Conservation (phyloP, 176 grass and related monocot genomes). For the Carex cristatella region DNA sequence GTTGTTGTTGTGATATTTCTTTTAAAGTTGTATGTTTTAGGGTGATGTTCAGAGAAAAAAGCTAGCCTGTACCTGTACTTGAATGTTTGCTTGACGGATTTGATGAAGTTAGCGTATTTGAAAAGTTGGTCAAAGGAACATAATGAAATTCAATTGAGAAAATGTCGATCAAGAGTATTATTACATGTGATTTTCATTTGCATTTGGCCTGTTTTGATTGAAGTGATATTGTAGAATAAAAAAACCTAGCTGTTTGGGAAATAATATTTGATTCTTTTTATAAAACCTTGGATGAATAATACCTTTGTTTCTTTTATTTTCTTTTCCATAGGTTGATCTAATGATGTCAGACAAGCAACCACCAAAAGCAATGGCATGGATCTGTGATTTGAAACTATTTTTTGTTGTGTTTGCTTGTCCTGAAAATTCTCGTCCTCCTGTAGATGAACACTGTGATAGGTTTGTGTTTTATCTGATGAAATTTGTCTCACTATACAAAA, state of each 20-base stretch:
- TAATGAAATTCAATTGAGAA: background rate
- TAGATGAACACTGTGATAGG: slow-evolving; percentile 61
- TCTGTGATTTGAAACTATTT: slow-evolving; percentile 72
- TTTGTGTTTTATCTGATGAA: slow-evolving; percentile 36
- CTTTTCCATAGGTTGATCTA: slow-evolving; percentile 57
- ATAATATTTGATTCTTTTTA: background rate
- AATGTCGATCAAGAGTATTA: background rate
- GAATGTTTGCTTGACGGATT: background rate
- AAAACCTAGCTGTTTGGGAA: background rate
- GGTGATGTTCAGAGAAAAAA: background rate
- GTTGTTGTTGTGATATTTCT: slow-evolving; percentile 3
- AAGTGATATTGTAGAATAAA: background rate
- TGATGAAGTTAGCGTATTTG: background rate
- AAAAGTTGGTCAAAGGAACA: background rate
- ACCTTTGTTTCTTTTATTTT: background rate
- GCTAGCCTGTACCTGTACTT: background rate
- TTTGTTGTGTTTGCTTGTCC: slow-evolving; percentile 79
- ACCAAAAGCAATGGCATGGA: slow-evolving; percentile 57
- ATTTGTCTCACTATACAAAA: background rate
- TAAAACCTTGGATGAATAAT: background rate
- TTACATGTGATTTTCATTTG: background rate
- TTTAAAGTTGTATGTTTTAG: slow-evolving; percentile 28
- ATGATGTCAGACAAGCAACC: slow-evolving; percentile 89
- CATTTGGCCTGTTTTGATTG: background rate
- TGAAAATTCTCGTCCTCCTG: slow-evolving; percentile 34